Conservation (phyloP, 1,284 basidiomycete genomes). For the Leccinum solheimii region DNA sequence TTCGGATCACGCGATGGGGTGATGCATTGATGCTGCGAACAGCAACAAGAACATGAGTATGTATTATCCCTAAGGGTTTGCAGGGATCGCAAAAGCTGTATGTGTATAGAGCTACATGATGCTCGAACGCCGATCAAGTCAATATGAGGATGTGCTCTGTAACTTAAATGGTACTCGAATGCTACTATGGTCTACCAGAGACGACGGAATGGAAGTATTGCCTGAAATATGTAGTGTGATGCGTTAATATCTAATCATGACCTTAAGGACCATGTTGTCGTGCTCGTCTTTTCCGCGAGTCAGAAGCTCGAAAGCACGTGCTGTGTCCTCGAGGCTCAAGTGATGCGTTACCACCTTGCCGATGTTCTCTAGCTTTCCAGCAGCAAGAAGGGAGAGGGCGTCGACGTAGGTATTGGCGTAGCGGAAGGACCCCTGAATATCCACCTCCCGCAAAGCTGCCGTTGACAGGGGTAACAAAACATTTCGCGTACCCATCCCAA, state of each 20-base stretch:
- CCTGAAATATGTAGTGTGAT: constrained; percentile 11
- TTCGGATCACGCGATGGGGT: not conserved
- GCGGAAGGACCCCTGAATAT: constrained; percentile 90
- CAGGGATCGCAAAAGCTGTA: constrained; percentile 9
- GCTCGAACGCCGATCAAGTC: constrained; percentile 12
- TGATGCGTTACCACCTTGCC: constrained; percentile 82
- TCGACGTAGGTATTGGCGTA: constrained; percentile 88
- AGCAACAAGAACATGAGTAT: constrained; percentile 2
- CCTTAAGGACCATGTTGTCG: constrained; percentile 83
- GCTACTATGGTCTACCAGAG: constrained; percentile 13
- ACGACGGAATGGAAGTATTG: constrained; percentile 4
- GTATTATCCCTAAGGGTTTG: not conserved
- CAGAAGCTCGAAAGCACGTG: constrained; percentile 79
- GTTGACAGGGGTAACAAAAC: constrained; percentile 80
- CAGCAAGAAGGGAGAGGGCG: constrained; percentile 76
- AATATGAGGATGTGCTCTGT: constrained; percentile 14
- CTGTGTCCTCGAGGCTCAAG: constrained; percentile 64
- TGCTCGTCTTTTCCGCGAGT: constrained; percentile 72
- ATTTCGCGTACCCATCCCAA: constrained; percentile 93
- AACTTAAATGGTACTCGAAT: constrained; percentile 14
- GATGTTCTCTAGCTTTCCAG: constrained; percentile 62
- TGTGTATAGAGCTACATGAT: constrained; percentile 19
- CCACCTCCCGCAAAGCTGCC: constrained; percentile 87
- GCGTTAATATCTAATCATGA: constrained; percentile 58
- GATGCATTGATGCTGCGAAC: not conserved